Evolutionary conservation across 164 flowering plant genomes (phyloP).

Genomic region (Vitis vinifera): DNA sequence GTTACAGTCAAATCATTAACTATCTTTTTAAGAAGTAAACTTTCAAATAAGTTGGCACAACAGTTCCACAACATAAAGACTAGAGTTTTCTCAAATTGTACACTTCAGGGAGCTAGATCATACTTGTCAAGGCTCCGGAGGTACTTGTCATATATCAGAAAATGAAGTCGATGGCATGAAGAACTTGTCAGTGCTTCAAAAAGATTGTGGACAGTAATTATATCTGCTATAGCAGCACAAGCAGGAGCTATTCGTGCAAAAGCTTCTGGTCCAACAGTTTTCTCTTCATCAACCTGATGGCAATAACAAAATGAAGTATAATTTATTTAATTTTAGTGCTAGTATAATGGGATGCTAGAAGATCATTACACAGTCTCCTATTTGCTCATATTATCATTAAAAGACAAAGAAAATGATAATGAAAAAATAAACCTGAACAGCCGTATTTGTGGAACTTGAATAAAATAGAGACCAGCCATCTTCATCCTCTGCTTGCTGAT

Average conservation of each 20-base stretch:
- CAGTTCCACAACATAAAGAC: neutral
- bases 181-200: conserved; percentile 74
- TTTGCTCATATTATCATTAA: neutral
- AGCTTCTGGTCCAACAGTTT: conserved; percentile 84
- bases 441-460: conserved; percentile 68
- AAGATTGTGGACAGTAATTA: conserved; percentile 75
- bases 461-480: conserved; percentile 82
- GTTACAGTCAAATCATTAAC: no score
- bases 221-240: conserved; percentile 66
- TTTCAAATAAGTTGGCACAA: neutral
- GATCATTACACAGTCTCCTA: neutral
- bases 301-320: neutral
- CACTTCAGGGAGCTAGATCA: conserved; percentile 21
- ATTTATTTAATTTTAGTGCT: neutral
- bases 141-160: conserved; percentile 81
- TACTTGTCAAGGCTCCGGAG: conserved; percentile 82
- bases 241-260: conserved; percentile 90
- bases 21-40: no score
- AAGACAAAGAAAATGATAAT: neutral
- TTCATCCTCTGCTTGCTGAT: conserved; percentile 51
- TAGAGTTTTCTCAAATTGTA: conserved; percentile 3
- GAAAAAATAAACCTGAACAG: conserved; percentile 66
- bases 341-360: neutral
- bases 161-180: conserved; percentile 69
- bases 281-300: conserved; percentile 72